A percentile compares a stretch with the other conserved stretches of the same genome.
These are phyloP conservation scores for Nemania abortiva DNA, from an alignment of 2,329 filamentous ascomycete genomes.

Conservation along the genomic window DNA sequence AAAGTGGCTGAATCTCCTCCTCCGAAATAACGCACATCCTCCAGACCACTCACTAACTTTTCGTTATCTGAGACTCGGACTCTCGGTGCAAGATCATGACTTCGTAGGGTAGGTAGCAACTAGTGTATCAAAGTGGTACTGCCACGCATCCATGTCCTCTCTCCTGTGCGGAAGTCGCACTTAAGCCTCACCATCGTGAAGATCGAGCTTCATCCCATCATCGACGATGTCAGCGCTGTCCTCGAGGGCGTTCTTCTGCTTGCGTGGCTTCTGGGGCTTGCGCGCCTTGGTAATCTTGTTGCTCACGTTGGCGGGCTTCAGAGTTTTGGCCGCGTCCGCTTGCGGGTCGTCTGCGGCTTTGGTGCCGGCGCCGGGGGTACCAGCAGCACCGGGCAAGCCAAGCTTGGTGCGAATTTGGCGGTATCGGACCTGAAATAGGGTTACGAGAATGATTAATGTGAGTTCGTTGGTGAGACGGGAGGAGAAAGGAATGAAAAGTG, in stretches of 20 bases:
- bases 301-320: conserved; percentile 15
- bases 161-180: background rate
- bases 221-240: background rate
- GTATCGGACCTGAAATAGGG: conserved; percentile 13
- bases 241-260: background rate
- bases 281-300: conserved; percentile 30
- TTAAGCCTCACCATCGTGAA: background rate
- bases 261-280: conserved; percentile 12
- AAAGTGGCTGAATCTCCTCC: background rate
- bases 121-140: background rate
- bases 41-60: background rate
- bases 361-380: no score
- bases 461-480: background rate
- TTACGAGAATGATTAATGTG: background rate
- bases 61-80: background rate
- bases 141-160: background rate
- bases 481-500: background rate
- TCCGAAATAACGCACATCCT: background rate
- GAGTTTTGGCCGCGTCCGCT: background rate
- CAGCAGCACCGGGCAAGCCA: background rate
- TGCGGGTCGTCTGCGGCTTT: no score
- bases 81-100: background rate
- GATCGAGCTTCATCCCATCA: background rate
- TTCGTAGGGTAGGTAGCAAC: background rate
- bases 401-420: conserved; percentile 35